Evolutionary conservation across 768 basidiomycete species (phyloP), one percentile per base, ranked within the genome.

Genomic region (Russula emetica): DNA sequence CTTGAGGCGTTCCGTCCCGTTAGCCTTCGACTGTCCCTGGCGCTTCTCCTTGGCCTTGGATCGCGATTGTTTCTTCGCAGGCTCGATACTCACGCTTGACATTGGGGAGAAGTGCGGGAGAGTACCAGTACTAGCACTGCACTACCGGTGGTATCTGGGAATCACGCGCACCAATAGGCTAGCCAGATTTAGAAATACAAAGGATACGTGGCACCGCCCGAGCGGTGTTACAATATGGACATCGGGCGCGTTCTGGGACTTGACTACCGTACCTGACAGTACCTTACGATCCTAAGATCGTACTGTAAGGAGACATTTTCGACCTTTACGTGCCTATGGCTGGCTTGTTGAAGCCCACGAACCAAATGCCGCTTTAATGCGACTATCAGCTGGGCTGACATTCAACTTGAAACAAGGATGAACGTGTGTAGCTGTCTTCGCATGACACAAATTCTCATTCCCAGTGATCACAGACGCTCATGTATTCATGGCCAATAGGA

Each of bases 1-100:
- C 80, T 99, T 98, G 70, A 94, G 77, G 5, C 89, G 83, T 66
- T 89, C 87, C 5, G 75, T 74, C 22, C 76, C 74, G 20, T 72
- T 16, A 72, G 69, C 22, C 61, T 72, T 4, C 60, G 68, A 8
- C 66, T 60, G 20, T 63, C 74, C 16, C 74, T 75, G 1, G 72
- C 69, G 44, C 70, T 76, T 34, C 63, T 63, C 65, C 44, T 63
- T 67, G 0, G 53, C 77, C 76, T 65, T 75, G 78, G 51, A 72
- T 62, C 69, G 75, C 55, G 68, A 67, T 22, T 42, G 55, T 61
- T 63, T 70, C 53, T 69, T 76, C 26, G 58, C 24, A 18, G 70
- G 67, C 11, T 63, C 66, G 30, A 61, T 47, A 40, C 57, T 62
- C 24, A 71, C 69, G 14, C 45, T 50, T 32, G 59, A 61, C 64